phyloP scores from a whole-genome alignment of 345 rosid genomes.

The Acer campestre region DNA sequence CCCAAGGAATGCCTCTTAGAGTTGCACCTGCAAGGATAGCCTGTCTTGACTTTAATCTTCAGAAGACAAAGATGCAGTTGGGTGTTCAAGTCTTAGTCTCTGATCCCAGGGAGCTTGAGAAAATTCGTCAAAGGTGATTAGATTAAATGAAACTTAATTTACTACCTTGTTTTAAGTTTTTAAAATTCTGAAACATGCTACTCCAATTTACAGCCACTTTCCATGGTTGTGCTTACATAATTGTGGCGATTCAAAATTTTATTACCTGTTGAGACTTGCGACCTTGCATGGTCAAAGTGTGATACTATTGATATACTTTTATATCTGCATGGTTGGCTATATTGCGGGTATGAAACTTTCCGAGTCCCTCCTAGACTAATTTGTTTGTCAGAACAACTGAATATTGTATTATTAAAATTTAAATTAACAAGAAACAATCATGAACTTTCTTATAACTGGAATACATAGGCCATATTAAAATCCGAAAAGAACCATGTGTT shows the following conservation, averaged over 20 bases:
- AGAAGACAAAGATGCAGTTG: conserved; percentile 94
- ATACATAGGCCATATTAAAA: background rate
- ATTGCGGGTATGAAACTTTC: background rate
- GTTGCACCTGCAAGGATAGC: conserved; percentile 94
- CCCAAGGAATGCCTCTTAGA: conserved; percentile 95
- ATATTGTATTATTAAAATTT: background rate
- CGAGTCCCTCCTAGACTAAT: background rate
- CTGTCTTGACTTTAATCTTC: conserved; percentile 94
- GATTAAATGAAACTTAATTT: conserved; percentile 2
- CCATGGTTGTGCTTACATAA: background rate
- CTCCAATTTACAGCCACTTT: background rate
- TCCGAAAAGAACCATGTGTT: background rate
- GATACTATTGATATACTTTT: background rate
- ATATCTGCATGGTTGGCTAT: background rate
- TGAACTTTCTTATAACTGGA: background rate
- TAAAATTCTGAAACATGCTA: background rate
- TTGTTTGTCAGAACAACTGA: background rate
- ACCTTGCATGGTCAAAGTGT: background rate
- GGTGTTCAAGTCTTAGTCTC: conserved; percentile 92
- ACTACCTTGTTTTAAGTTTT: conserved; percentile 9
- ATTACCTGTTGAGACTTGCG: background rate
- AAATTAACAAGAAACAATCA: background rate
- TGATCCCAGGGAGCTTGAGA: conserved; percentile 99
- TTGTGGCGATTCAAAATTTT: background rate
- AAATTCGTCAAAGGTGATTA: conserved; percentile 83